Percentiles rank a stretch among this genome's conserved stretches.
Conservation (phyloP, 2,329 filamentous ascomycete genomes). For the Dactylellina leptospora region DNA sequence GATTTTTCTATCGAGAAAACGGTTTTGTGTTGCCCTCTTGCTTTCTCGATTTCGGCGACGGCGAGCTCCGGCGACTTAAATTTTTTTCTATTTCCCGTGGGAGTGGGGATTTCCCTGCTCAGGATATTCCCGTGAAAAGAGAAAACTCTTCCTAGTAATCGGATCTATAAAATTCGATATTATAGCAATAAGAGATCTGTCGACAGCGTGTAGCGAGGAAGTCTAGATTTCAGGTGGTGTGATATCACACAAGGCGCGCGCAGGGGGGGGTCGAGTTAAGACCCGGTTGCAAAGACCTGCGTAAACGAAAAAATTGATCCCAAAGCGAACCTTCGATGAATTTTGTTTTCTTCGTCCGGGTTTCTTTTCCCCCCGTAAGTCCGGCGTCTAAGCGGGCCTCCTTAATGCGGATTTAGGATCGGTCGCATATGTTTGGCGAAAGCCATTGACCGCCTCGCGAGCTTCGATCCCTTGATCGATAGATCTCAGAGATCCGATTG, state of each 20-base stretch:
- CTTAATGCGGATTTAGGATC: constrained; percentile 9
- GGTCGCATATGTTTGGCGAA: constrained; percentile 4
- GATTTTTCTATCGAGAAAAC: not conserved
- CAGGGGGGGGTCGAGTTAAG: not conserved
- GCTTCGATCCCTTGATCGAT: constrained; percentile 4
- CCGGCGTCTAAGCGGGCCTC: not conserved
- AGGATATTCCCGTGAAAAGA: constrained; percentile 24
- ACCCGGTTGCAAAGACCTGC: not conserved
- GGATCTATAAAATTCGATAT: constrained; percentile 35
- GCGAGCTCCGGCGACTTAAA: constrained; percentile 32
- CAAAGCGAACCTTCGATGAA: not conserved
- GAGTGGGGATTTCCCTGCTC: constrained; percentile 21
- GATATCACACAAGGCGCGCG: constrained; percentile 19
- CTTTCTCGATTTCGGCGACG: constrained; percentile 22
- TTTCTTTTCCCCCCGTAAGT: constrained; percentile 6
- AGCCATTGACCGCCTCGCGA: not conserved
- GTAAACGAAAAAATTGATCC: not conserved
- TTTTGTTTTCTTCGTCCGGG: not conserved
- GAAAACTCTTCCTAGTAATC: constrained; percentile 46
- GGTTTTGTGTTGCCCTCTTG: constrained; percentile 17
- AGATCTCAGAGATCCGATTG: constrained; percentile 11
- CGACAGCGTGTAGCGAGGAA: constrained; percentile 16
- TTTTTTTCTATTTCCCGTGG: constrained; percentile 8
- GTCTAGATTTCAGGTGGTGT: constrained; percentile 48
- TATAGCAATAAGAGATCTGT: constrained; percentile 14